Conservation (phyloP, 1,284 basidiomycete genomes). For the Rhodotorula sp. region DNA sequence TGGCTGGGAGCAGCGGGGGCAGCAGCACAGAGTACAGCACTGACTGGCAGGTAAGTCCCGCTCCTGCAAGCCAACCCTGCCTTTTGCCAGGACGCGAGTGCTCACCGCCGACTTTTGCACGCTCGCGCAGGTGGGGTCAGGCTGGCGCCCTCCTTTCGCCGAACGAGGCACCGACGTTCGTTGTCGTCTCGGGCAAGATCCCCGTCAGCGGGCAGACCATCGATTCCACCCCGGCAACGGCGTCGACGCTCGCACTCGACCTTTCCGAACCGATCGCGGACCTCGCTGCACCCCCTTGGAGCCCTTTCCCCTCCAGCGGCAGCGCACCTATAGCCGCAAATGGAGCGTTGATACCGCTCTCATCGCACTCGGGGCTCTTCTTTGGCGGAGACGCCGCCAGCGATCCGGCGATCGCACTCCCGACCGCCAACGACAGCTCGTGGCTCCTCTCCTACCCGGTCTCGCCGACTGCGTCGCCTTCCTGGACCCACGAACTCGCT, state of each 20-base stretch:
- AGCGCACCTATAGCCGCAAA: slow-evolving; percentile 15
- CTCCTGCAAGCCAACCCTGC: not conserved
- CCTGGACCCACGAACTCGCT: slow-evolving; percentile 18
- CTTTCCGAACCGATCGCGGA: slow-evolving; percentile 24
- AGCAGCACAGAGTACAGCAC: not conserved
- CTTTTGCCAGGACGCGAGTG: not conserved
- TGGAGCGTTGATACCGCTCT: slow-evolving; percentile 22
- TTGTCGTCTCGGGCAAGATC: slow-evolving; percentile 31
- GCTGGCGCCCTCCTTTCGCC: slow-evolving; percentile 27
- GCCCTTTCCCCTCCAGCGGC: not conserved
- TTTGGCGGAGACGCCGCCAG: slow-evolving; percentile 37
- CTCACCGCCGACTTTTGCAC: not conserved
- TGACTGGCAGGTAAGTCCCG: not conserved
- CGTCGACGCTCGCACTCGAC: slow-evolving; percentile 28
- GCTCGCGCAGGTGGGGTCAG: slow-evolving; percentile 33
- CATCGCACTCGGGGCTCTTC: slow-evolving; percentile 15
- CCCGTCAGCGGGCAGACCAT: slow-evolving; percentile 32
- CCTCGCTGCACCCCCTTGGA: slow-evolving; percentile 28
- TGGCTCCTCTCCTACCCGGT: slow-evolving; percentile 19
- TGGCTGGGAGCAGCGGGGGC: too few species aligned
- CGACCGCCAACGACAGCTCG: slow-evolving; percentile 22
- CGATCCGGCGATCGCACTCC: slow-evolving; percentile 23
- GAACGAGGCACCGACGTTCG: slow-evolving; percentile 11
- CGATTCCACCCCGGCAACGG: slow-evolving; percentile 21
- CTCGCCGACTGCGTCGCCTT: not conserved